Conservation (phyloP, 805 yeast genomes). For the Candida golubevii region DNA sequence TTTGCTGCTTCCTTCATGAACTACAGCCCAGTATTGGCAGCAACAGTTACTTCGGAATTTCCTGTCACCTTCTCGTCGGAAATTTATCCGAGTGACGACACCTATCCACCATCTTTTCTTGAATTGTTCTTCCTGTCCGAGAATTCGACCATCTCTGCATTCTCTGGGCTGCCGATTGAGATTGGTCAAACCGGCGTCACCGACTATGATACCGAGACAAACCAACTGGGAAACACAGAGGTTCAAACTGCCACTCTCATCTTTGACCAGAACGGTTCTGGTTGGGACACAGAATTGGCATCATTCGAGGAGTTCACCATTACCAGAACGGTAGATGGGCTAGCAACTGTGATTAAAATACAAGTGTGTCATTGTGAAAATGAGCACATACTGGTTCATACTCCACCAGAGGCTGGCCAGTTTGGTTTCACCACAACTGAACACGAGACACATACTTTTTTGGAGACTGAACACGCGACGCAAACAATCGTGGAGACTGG, state of each 20-base stretch:
- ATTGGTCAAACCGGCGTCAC: conserved; percentile 1
- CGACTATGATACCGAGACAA: background rate
- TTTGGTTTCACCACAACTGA: background rate
- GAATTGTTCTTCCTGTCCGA: background rate
- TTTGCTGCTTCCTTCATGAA: background rate
- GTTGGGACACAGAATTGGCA: background rate
- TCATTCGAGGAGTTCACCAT: background rate
- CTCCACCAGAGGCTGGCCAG: background rate
- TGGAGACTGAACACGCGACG: no score
- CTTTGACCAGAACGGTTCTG: background rate
- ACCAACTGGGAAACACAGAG: background rate
- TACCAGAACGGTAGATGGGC: background rate
- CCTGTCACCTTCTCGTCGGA: background rate
- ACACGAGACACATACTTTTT: background rate
- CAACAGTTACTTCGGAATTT: background rate
- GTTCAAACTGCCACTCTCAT: background rate
- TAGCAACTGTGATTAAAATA: background rate
- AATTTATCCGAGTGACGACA: background rate
- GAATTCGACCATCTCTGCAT: background rate
- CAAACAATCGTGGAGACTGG: no score
- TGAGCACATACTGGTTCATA: background rate
- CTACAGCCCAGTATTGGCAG: background rate
- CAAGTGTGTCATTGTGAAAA: background rate
- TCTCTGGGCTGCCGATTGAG: background rate
- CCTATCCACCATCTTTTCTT: background rate